Evolutionary conservation across 2,329 filamentous ascomycete species (phyloP).

Genomic region (Hymenoscyphus infarciens): DNA sequence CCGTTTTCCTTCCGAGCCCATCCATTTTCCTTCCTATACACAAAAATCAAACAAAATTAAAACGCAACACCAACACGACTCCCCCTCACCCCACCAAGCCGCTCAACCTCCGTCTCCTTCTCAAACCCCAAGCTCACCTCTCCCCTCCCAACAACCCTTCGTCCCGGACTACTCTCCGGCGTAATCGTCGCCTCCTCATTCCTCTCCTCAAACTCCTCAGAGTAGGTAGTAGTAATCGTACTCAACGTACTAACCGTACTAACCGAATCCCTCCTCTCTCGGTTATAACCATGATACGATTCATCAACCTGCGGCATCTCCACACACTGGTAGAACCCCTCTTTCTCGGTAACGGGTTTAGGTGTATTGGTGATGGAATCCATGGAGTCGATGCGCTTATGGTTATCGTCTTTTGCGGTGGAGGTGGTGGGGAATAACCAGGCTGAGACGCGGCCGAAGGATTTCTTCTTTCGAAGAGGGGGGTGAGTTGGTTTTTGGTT

Average conservation of each 20-base stretch:
- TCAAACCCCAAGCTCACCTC: constrained; percentile 27
- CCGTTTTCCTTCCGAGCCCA: neutral
- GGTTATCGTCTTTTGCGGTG: constrained; percentile 27
- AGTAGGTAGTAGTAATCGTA: constrained; percentile 36
- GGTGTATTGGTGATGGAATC: constrained; percentile 55
- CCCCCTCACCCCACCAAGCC: constrained; percentile 30
- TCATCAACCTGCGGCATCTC: constrained; percentile 27
- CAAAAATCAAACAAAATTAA: constrained; percentile 22
- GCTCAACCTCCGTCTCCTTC: constrained; percentile 30
- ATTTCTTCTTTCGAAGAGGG: constrained; percentile 63
- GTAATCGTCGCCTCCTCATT: constrained; percentile 45
- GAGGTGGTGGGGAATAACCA: constrained; percentile 47
- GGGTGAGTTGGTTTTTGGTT: constrained; percentile 40
- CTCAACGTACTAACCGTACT: constrained; percentile 43
- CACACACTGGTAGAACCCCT: constrained; percentile 59
- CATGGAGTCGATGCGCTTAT: constrained; percentile 41
- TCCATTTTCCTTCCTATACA: neutral
- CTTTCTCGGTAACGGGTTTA: constrained; percentile 46
- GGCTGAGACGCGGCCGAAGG: constrained; percentile 57
- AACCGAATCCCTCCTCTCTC: constrained; percentile 38
- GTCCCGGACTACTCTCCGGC: constrained; percentile 36
- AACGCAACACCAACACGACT: constrained; percentile 47
- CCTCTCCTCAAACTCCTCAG: constrained; percentile 39
- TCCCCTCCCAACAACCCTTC: constrained; percentile 16
- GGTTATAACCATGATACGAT: constrained; percentile 14